Conservation (phyloP, 192 early-diverging fungal species). For the Rhizophagus prolifer region DNA sequence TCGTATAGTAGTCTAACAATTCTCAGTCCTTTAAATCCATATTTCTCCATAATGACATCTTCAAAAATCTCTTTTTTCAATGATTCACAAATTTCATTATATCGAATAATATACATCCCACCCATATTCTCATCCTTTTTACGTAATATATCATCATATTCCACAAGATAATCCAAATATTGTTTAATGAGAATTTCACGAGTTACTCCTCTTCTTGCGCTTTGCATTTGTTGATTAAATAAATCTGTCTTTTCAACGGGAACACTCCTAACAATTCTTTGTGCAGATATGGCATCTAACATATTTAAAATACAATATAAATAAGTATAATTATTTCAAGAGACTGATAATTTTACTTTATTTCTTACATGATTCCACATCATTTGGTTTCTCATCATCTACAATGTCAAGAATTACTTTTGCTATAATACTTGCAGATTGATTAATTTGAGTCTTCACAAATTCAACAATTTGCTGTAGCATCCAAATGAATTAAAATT, state of each 20-base stretch:
- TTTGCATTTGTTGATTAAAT: conserved; percentile 28
- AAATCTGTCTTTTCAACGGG: conserved; percentile 33
- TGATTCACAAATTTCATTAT: conserved; percentile 50
- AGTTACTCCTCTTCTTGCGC: conserved; percentile 26
- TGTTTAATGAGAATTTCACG: conserved; percentile 48
- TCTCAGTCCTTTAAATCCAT: conserved; percentile 59
- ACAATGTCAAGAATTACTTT: conserved; percentile 56
- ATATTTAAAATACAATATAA: too few species aligned
- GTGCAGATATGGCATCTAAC: not conserved
- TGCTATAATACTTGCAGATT: conserved; percentile 59
- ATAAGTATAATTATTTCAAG: too few species aligned
- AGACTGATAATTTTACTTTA: not conserved
- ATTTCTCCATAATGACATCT: conserved; percentile 55
- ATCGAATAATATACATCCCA: conserved; percentile 61
- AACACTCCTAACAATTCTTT: conserved; percentile 11
- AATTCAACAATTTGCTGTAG: conserved; percentile 57
- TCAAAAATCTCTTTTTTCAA: conserved; percentile 60
- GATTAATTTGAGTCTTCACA: conserved; percentile 61
- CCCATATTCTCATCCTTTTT: conserved; percentile 57
- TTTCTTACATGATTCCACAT: conserved; percentile 43
- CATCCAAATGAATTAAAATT: not conserved
- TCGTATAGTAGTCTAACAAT: conserved; percentile 66
- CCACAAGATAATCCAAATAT: conserved; percentile 59
- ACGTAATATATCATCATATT: conserved; percentile 49
- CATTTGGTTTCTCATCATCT: conserved; percentile 46